Base-by-base conservation (phyloP, 148 eudicot genomes). In the Fagopyrum homotropicum region DNA sequence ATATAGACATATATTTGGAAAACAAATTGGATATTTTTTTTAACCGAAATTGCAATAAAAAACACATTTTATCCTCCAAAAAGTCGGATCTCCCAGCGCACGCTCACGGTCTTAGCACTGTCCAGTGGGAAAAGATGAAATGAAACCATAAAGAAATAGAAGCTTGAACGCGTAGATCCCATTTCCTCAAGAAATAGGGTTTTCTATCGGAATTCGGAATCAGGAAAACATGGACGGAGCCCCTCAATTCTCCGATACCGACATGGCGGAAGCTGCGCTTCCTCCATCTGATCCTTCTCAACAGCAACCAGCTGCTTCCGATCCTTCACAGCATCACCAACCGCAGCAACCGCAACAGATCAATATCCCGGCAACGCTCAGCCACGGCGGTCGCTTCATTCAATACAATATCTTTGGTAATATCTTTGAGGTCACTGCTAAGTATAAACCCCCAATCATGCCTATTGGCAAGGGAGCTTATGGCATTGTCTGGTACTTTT, bases 391-490 rank as follows among this genome's bases (percentile, higher is more conserved):
- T 48, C 73, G 84, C 10, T 93, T 89, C 54, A 93, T 91, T 2
- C 95, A 93, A 50, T 93, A 91, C 85, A 88, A 93, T 78, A 91
- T 93, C 26, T 91, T 91, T 69, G 98, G 95, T 14, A 91, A 93
- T 82, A 79, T 91, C 45, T 93, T 93, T 75, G 98, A 93, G 76
- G 97, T 93, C 69, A 91, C 97, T 15, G 80, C 91, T 3, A 94
- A 91, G 83, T 91, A 94, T 77, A 91, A 88, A 54, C 97, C 98
- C 22, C 98, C 98, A 4, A 90, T 94, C 80, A 87, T 90, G 95
- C 97, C 98, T 7, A 94, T 94, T 75, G 98, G 98, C 44, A 94
- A 91, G 76, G 98, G 98, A 72, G 98, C 98, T 30, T 94, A 94
- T 75, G 98, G 98, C 84, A 91, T 94, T 79, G 98, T 94, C 55